Percentiles rank a stretch among this genome's conserved stretches.
These are phyloP conservation scores for Xanthoconium purpureum DNA, from an alignment of 768 basidiomycete genomes.

Conservation along the genomic window DNA sequence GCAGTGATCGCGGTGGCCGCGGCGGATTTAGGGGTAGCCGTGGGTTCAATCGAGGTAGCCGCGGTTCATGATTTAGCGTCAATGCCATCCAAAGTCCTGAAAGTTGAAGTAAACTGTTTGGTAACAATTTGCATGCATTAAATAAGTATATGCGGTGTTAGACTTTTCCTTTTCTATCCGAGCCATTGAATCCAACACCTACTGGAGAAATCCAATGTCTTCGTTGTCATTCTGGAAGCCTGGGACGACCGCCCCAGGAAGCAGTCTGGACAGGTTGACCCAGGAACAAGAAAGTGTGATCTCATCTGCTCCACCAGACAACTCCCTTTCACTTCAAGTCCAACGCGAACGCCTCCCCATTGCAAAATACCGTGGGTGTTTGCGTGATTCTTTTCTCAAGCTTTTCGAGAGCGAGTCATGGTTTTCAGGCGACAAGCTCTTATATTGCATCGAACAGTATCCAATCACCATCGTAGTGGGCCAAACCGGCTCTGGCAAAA, in stretches of 20 bases:
- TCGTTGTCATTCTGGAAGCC: constrained; percentile 86
- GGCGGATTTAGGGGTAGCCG: constrained; percentile 49
- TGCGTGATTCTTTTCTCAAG: constrained; percentile 15
- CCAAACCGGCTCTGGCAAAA: constrained; percentile 97
- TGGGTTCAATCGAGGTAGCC: constrained; percentile 40
- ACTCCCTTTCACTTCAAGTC: constrained; percentile 60
- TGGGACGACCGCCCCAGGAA: constrained; percentile 80
- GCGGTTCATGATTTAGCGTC: constrained; percentile 42
- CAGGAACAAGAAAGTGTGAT: constrained; percentile 68
- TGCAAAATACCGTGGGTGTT: constrained; percentile 69
- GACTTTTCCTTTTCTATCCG: too few relatives aligned
- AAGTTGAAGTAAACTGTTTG: too few relatives aligned
- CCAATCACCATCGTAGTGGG: constrained; percentile 88
- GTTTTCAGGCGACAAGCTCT: constrained; percentile 63
- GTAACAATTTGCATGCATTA: too few relatives aligned
- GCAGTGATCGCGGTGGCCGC: constrained; percentile 40
- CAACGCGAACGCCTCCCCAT: constrained; percentile 87
- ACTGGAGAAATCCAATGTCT: constrained; percentile 33
- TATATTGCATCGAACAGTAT: constrained; percentile 81
- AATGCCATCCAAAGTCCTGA: too few relatives aligned
- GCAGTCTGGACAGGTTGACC: constrained; percentile 78
- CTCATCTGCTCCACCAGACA: constrained; percentile 54
- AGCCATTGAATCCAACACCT: background rate
- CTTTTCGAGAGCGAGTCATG: background rate
- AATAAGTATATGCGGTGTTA: too few relatives aligned